phyloP scores from a whole-genome alignment of 2,329 filamentous ascomycete genomes.

The Colletotrichum sp. region DNA sequence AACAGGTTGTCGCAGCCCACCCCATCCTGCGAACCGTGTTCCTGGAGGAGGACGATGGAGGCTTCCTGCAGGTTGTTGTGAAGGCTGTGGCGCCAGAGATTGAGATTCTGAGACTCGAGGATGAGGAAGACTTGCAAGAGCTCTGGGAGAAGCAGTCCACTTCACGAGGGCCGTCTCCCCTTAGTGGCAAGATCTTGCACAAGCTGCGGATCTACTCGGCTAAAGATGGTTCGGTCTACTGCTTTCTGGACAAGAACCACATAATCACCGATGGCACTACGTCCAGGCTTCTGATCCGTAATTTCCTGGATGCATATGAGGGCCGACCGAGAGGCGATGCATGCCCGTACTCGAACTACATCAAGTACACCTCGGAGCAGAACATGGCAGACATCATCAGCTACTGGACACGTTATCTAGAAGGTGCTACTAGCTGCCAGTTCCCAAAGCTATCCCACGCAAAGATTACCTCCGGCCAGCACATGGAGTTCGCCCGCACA shows the following conservation, averaged over 20 bases:
- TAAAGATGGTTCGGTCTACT: neutral
- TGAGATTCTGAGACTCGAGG: neutral
- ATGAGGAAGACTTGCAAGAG: neutral
- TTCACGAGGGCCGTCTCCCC: neutral
- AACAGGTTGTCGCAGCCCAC: neutral
- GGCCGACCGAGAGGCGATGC: neutral
- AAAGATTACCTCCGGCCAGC: neutral
- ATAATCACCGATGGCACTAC: slow-evolving; percentile 8
- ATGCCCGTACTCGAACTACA: neutral
- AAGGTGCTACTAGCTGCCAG: neutral
- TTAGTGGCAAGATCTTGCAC: neutral
- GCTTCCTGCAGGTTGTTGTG: neutral
- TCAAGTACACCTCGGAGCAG: neutral
- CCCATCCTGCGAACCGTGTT: neutral
- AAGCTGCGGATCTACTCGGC: neutral
- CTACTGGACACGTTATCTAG: neutral
- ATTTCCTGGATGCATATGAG: neutral
- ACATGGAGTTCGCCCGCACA: neutral
- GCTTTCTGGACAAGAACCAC: slow-evolving; percentile 5
- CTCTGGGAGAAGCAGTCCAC: neutral
- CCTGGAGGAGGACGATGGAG: neutral
- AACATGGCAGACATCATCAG: neutral
- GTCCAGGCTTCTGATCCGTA: neutral
- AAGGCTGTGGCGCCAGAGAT: neutral
- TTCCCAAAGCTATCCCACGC: neutral